Conservation (phyloP, 768 basidiomycete species). For the Russula foetens region DNA sequence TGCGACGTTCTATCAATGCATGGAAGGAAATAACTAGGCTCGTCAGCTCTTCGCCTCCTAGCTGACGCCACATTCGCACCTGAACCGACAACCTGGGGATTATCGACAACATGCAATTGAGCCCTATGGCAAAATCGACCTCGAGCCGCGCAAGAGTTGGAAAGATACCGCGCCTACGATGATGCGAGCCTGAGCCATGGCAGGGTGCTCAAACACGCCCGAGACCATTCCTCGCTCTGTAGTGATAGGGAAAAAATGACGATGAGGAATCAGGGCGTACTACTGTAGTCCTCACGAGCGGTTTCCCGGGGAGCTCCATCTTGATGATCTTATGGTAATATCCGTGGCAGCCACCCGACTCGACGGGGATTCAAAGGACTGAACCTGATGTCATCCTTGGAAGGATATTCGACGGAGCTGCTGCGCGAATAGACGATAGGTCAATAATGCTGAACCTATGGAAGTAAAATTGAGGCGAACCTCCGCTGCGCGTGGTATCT, state of each 20-base stretch:
- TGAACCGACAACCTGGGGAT: slow-evolving; percentile 84
- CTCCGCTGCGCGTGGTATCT: slow-evolving; percentile 61
- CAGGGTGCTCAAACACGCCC: slow-evolving; percentile 68
- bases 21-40: not conserved
- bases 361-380: slow-evolving; percentile 75
- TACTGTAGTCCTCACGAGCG: slow-evolving; percentile 80
- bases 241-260: not conserved
- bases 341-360: slow-evolving; percentile 94
- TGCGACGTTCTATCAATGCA: no score
- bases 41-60: slow-evolving; percentile 69
- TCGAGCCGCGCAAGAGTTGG: slow-evolving; percentile 76
- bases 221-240: not conserved
- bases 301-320: slow-evolving; percentile 60
- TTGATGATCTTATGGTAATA: slow-evolving; percentile 99
- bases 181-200: slow-evolving; percentile 62
- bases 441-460: not conserved
- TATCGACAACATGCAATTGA: slow-evolving; percentile 79
- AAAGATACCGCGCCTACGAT: slow-evolving; percentile 84
- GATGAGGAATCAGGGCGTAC: slow-evolving; percentile 39
- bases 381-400: slow-evolving; percentile 56
- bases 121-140: slow-evolving; percentile 86
- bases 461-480: slow-evolving; percentile 30
- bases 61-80: slow-evolving; percentile 96
- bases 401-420: slow-evolving; percentile 67
- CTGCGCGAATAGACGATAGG: slow-evolving; percentile 33